phyloP scores from a whole-genome alignment of 208 protist genomes.

The Zelonia costaricensis region DNA sequence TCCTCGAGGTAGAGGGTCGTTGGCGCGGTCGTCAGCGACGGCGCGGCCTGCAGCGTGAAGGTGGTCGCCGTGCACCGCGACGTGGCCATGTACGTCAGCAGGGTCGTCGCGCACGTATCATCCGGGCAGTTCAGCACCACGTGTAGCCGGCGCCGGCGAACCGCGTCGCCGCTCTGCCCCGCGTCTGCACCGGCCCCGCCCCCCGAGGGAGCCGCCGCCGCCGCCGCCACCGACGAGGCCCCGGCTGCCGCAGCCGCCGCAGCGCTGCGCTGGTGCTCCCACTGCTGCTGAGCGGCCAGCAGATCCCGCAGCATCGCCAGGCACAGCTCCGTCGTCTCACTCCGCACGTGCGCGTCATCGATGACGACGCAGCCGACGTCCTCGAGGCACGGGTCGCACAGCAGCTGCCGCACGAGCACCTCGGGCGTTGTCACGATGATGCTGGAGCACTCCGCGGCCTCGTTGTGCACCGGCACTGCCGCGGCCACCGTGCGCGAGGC shows the following conservation, averaged over 20 bases:
- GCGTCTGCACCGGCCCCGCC: background rate
- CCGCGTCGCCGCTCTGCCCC: slow-evolving; percentile 6
- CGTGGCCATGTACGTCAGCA: slow-evolving; percentile 58
- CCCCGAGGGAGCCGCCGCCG: background rate
- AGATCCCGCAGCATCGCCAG: slow-evolving; percentile 67
- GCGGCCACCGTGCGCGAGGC: slow-evolving; percentile 45
- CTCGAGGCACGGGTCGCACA: slow-evolving; percentile 78
- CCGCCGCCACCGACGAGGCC: background rate
- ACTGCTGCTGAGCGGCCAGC: slow-evolving; percentile 27
- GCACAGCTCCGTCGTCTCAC: slow-evolving; percentile 68
- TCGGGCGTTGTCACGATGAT: slow-evolving; percentile 83
- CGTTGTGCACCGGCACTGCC: slow-evolving; percentile 42
- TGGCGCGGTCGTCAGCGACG: slow-evolving; percentile 6
- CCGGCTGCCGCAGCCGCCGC: slow-evolving; percentile 5
- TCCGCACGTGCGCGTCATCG: slow-evolving; percentile 82
- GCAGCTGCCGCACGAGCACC: slow-evolving; percentile 79
- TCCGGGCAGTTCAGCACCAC: slow-evolving; percentile 77
- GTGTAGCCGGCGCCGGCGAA: slow-evolving; percentile 30
- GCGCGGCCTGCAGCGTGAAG: slow-evolving; percentile 14
- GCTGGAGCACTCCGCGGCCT: slow-evolving; percentile 49
- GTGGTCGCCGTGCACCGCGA: slow-evolving; percentile 23
- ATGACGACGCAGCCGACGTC: slow-evolving; percentile 79
- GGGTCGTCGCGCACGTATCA: slow-evolving; percentile 43
- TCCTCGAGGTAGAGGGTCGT: slow-evolving; percentile 79
- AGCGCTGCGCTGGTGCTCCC: slow-evolving; percentile 19